Evolutionary conservation across 1,284 basidiomycete genomes (phyloP).

Genomic region (Apiotrichum mycotoxinovorans): DNA sequence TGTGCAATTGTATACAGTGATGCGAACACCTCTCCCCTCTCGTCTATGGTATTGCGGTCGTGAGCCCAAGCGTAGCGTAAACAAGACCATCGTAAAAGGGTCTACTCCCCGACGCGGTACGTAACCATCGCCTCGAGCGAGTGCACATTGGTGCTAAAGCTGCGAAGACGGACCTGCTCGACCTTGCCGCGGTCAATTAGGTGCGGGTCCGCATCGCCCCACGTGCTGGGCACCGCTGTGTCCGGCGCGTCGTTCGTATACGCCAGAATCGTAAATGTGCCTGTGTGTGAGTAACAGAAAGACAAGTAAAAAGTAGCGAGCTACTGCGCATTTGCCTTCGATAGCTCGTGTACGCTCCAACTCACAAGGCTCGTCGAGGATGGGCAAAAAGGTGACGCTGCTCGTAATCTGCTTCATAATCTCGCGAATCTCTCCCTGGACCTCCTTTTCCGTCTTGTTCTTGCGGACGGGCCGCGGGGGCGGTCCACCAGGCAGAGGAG

Average conservation of each 20-base stretch:
- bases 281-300: conserved; percentile 31
- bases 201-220: conserved; percentile 91
- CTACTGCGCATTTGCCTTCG: background rate
- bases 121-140: conserved; percentile 65
- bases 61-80: background rate
- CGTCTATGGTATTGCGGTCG: background rate
- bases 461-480: conserved; percentile 34
- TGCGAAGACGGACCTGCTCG: conserved; percentile 88
- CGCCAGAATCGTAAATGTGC: conserved; percentile 82
- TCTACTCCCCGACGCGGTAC: conserved; percentile 44
- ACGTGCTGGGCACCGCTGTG: conserved; percentile 65
- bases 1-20: background rate
- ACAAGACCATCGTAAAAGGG: background rate
- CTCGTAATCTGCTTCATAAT: conserved; percentile 99
- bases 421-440: conserved; percentile 93
- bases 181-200: conserved; percentile 94
- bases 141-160: conserved; percentile 86
- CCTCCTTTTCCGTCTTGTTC: conserved; percentile 72
- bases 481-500: conserved; percentile 11
- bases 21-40: background rate
- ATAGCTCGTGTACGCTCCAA: conserved; percentile 36
- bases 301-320: background rate
- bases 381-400: conserved; percentile 90
- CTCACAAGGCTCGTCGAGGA: conserved; percentile 88
- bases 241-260: conserved; percentile 76